These are phyloP conservation scores for Rauvolfia tetraphylla DNA, from an alignment of 257 asterid species.

Conservation along the genomic window DNA sequence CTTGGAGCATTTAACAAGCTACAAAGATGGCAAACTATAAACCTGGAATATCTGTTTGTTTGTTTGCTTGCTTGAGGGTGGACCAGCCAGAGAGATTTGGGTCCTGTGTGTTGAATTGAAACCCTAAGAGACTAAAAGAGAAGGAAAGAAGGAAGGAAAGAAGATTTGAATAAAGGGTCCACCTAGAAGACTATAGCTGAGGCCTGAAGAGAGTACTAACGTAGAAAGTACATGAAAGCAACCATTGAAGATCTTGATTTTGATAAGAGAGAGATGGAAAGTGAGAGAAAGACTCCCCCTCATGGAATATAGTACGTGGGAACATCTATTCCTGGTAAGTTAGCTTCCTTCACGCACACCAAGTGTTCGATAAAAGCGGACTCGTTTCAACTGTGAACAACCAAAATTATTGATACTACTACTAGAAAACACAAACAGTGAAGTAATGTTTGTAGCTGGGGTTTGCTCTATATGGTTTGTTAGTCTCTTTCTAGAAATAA, in stretches of 20 bases:
- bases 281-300: background rate
- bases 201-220: constrained; percentile 16
- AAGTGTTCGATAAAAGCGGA: constrained; percentile 12
- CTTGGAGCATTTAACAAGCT: constrained; percentile 14
- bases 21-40: background rate
- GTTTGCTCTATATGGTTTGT: constrained; percentile 35
- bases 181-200: constrained; percentile 18
- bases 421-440: constrained; percentile 19
- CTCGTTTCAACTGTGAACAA: constrained; percentile 12
- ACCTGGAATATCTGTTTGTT: background rate
- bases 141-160: background rate
- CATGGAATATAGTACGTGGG: constrained; percentile 21
- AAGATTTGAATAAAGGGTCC: constrained; percentile 16
- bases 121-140: background rate
- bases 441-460: constrained; percentile 29
- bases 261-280: background rate
- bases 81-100: constrained; percentile 20
- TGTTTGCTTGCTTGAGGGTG: constrained; percentile 1
- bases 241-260: constrained; percentile 12
- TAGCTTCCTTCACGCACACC: constrained; percentile 25
- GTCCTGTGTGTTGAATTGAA: constrained; percentile 11
- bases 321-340: constrained; percentile 30
- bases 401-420: constrained; percentile 11
- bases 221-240: constrained; percentile 23
- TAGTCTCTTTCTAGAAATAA: constrained; percentile 43